Conservation (phyloP, 2,329 filamentous ascomycete species). For the Parasarocladium wereldwijsianum region DNA sequence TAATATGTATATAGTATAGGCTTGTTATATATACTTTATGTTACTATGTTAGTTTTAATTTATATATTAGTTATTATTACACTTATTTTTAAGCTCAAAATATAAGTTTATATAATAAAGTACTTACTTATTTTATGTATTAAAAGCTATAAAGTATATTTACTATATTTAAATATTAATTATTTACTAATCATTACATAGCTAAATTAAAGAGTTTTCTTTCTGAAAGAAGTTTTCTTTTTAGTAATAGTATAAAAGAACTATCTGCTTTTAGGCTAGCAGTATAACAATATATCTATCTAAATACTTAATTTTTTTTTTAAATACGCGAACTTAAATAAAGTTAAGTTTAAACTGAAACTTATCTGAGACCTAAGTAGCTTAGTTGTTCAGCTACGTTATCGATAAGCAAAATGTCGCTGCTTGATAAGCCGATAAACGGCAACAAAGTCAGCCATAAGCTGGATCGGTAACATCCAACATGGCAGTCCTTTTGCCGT, state of each 20-base stretch:
- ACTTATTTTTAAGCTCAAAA: neutral
- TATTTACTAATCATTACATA: neutral
- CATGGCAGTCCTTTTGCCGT: neutral
- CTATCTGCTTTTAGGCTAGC: neutral
- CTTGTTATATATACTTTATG: conserved; percentile 1
- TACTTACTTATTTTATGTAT: neutral
- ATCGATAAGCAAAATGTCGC: neutral
- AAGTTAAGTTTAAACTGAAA: neutral
- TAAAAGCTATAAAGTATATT: neutral
- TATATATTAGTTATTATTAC: conserved; percentile 3
- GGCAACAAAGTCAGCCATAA: no score
- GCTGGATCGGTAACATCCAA: no score
- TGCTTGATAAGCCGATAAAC: no score
- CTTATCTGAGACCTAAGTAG: conserved; percentile 1
- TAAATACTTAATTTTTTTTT: neutral
- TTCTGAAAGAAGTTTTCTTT: neutral
- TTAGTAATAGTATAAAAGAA: neutral
- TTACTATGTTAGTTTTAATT: conserved; percentile 2
- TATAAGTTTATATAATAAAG: neutral
- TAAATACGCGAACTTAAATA: conserved; percentile 2
- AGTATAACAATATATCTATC: conserved; percentile 1
- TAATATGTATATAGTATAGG: neutral
- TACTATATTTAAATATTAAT: conserved; percentile 1
- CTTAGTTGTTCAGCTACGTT: neutral
- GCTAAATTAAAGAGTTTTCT: neutral